phyloP scores from a whole-genome alignment of 148 eudicot genomes.

The Tetragonia tetragonoides region DNA sequence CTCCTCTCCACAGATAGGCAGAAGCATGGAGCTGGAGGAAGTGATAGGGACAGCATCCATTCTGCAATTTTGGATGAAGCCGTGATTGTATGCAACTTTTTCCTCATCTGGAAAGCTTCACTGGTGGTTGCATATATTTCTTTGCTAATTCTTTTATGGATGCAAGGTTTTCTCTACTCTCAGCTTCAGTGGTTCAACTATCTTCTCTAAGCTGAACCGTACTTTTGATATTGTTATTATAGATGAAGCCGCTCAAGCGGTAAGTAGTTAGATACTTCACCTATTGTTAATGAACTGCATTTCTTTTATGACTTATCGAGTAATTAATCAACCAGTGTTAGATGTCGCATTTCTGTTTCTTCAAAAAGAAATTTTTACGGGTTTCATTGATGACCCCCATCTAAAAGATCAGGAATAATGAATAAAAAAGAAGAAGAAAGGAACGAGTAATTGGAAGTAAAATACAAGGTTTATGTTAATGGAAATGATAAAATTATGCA shows the following conservation, averaged over 20 bases:
- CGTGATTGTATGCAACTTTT: constrained; percentile 64
- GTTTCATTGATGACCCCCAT: not conserved
- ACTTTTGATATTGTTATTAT: constrained; percentile 89
- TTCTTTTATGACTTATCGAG: not conserved
- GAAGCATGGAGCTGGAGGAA: constrained; percentile 63
- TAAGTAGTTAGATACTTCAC: constrained; percentile 32
- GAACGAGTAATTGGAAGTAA: too few relatives aligned
- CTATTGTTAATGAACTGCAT: not conserved
- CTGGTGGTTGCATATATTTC: constrained; percentile 2
- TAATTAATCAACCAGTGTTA: not conserved
- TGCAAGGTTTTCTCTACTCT: constrained; percentile 96
- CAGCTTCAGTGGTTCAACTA: constrained; percentile 89
- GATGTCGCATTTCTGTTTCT: not conserved
- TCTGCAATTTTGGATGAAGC: constrained; percentile 87
- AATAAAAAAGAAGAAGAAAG: too few relatives aligned
- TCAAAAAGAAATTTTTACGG: not conserved
- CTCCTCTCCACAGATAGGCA: constrained; percentile 63
- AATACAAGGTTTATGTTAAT: too few relatives aligned
- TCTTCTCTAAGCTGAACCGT: constrained; percentile 75
- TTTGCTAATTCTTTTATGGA: constrained; percentile 24
- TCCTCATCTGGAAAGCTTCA: constrained; percentile 16
- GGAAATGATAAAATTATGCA: not conserved
- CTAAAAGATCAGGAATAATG: not conserved
- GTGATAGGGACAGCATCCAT: constrained; percentile 76
- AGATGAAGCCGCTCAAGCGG: constrained; percentile 99